Base-by-base conservation (phyloP, 2,329 filamentous ascomycete species). In the Phaeosphaeria sp. region DNA sequence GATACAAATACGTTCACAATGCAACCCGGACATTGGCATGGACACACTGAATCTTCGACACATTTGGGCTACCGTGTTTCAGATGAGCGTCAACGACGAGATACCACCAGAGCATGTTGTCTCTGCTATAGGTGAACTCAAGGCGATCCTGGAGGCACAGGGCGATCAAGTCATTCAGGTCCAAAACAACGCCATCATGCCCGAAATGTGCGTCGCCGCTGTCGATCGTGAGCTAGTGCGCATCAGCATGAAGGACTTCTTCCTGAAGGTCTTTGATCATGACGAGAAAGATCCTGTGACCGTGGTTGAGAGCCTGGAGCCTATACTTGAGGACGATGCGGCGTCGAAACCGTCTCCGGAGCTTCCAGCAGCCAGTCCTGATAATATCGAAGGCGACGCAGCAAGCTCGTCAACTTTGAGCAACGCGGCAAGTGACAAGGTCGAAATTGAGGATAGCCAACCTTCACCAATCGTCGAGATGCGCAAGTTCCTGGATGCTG, bases 181-280 rank as follows among this genome's bases (percentile, higher is more conserved):
- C 15, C 81, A 89, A 3, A 98, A 99, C 75, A 98, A 97, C 71
- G 85, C 87, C 1, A 85, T 93, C 20, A 96, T 99, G 89, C 87
- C 92, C 0, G 91, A 95, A 61, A 85, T 99, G 50, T 97, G 94
- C 0, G 79, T 87, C 1, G 84, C 85, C n/a, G 91, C 92, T 0
- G 89, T 95, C 7, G 93, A 98, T 62, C 89, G 92, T 54, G 94
- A 99, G 73, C 90, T 97, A 23, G 94, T 92, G 13, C 93, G 93
- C 68, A 84, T 98, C 33, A 97, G 92, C 15, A 98, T 94, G 0
- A 95, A 96, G 86, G 94, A 97, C 72, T 98, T 98, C 75, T 98
- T 99, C 77, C 84, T 93, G 50, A 91, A 89, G 39, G 86, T 99
- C 0, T 98, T 98, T 73, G 90, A 91, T 58, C 89, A 93, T 39